Evolutionary conservation across 306 rosid genomes (phyloP).

Genomic region (Sicyos edulis): DNA sequence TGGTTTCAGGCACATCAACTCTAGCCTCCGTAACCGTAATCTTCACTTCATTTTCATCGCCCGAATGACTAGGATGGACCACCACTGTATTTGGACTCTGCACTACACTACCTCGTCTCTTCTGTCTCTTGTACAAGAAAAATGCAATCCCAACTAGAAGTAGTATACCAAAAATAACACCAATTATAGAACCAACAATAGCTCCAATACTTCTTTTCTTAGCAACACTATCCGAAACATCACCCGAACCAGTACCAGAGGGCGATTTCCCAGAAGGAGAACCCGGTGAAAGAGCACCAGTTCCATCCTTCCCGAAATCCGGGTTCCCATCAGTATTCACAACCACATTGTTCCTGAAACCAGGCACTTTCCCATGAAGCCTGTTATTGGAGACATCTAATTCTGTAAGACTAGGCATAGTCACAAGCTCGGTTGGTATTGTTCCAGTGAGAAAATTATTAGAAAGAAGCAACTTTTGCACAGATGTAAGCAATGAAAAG

Average conservation of each 20-base stretch:
- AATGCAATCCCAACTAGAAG: conserved; percentile 28
- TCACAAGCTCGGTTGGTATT: conserved; percentile 54
- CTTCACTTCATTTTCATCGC: conserved; percentile 37
- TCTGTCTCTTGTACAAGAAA: conserved; percentile 26
- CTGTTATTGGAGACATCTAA: conserved; percentile 57
- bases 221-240: not conserved
- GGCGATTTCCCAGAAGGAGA: not conserved
- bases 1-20: conserved; percentile 16
- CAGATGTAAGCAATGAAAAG: conserved; percentile 35
- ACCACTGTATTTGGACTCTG: conserved; percentile 25
- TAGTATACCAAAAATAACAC: conserved; percentile 24
- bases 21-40: conserved; percentile 26
- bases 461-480: conserved; percentile 43
- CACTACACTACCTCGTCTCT: conserved; percentile 22
- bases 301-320: conserved; percentile 50
- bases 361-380: conserved; percentile 49
- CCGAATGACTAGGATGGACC: conserved; percentile 42
- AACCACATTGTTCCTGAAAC: conserved; percentile 31
- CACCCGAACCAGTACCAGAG: conserved; percentile 18
- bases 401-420: conserved; percentile 34
- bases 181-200: conserved; percentile 37
- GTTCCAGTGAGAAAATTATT: conserved; percentile 44
- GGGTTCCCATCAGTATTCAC: conserved; percentile 45
- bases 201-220: conserved; percentile 19
- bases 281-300: not conserved